Percentiles rank a stretch among this genome's conserved stretches.
phyloP scores from a whole-genome alignment of 2,329 filamentous ascomycete species.

The Phoma sp. region DNA sequence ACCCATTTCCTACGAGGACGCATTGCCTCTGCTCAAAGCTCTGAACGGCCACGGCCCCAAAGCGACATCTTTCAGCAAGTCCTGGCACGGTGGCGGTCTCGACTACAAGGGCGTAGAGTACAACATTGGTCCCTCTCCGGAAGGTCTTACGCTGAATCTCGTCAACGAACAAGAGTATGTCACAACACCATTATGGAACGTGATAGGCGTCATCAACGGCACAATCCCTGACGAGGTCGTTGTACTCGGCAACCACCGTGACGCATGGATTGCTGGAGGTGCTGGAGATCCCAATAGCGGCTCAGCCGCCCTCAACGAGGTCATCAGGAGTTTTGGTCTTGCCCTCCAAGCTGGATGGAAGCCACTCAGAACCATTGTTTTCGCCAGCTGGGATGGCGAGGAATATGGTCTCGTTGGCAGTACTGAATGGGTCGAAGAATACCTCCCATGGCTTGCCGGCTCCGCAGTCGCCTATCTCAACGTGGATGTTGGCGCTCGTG shows the following conservation, averaged over 20 bases:
- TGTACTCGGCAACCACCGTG: conserved; percentile 88
- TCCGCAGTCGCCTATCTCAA: conserved; percentile 84
- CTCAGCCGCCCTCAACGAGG: conserved; percentile 78
- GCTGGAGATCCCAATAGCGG: conserved; percentile 84
- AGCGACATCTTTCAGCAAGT: conserved; percentile 73
- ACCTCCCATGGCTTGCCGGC: conserved; percentile 77
- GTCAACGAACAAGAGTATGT: conserved; percentile 59
- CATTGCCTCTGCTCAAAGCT: conserved; percentile 83
- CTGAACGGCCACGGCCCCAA: conserved; percentile 88
- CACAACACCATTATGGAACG: conserved; percentile 67
- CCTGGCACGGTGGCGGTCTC: conserved; percentile 76
- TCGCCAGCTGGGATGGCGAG: conserved; percentile 72
- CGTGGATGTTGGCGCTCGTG: conserved; percentile 76
- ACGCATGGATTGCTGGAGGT: conserved; percentile 88
- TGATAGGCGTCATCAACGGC: conserved; percentile 91
- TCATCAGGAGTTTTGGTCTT: conserved; percentile 75
- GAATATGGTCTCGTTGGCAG: conserved; percentile 87
- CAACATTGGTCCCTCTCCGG: conserved; percentile 82
- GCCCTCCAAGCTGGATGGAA: conserved; percentile 79
- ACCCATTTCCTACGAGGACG: conserved; percentile 87
- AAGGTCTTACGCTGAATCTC: conserved; percentile 62
- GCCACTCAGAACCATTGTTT: conserved; percentile 87
- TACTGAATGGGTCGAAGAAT: conserved; percentile 94
- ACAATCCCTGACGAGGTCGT: conserved; percentile 84
- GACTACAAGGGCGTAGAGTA: conserved; percentile 83